Base-by-base conservation (phyloP, 2,329 filamentous ascomycete genomes). In the Pyricularia pennisetigena region DNA sequence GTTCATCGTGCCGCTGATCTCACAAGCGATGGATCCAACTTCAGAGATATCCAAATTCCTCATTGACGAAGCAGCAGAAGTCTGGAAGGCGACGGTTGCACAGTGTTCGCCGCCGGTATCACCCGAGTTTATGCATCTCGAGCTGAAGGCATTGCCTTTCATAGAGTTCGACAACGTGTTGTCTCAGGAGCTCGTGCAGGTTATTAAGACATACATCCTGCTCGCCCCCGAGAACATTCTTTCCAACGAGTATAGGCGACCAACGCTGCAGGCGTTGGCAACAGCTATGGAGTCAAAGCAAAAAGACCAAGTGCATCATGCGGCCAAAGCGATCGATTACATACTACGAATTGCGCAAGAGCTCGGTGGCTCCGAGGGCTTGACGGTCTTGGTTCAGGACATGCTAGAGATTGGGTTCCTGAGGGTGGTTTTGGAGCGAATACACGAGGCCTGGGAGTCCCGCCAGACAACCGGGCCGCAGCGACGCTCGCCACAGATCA, bases 31-130 rank as follows among this genome's bases (percentile, higher is more conserved):
- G 49, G 86, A 94, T 69, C 88, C 90, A 2, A 87, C 86, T 12
- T 95, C 92, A 1, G 86, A 91, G 57, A 83, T 91, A 61, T 88
- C 92, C 72, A 80, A 94, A 2, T 95, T 97, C 74, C 86, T 99
- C 12, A 87, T 97, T 14, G 95, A 98, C 70, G 95, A 99, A 76
- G 92, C 93, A 0, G 82, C 98, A 16, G 94, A 97, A 68, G 85
- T 99, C 3, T 98, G 94, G 94, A 84, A 86, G 41, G 87, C 90
- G 1, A 87, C 97, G 12, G 78, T 94, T 54, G 82, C 82, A 70
- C 87, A 92, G 73, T 89, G 88, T 69, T 82, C 84, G 8, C 79
- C 86, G 14, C 88, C 90, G 0, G 79, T 88, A 3, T 83, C 87
- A 0, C 79, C 83, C 0, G 86, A 88, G 16, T 79, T 94, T n/a